Evolutionary conservation across 805 yeast species (phyloP).

Genomic region (Ogataea pilisensis): DNA sequence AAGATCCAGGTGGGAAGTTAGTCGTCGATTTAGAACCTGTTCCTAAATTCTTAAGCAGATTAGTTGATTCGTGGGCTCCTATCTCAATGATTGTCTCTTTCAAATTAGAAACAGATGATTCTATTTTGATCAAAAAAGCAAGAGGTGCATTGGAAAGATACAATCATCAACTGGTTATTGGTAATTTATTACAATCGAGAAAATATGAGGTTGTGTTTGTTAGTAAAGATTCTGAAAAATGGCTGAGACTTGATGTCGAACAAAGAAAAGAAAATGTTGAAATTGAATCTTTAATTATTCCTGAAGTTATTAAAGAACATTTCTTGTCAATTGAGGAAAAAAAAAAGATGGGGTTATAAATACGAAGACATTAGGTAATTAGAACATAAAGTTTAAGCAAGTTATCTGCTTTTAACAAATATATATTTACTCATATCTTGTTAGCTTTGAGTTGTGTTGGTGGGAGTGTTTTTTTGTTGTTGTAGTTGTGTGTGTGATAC

Average conservation of each 20-base stretch:
- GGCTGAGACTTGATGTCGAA: constrained; percentile 48
- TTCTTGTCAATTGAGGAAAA: constrained; percentile 49
- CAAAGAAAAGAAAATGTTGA: constrained; percentile 42
- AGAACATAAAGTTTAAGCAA: no score
- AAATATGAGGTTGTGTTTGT: constrained; percentile 88
- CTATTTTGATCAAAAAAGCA: constrained; percentile 71
- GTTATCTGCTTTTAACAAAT: no score
- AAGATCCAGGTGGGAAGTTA: constrained; percentile 63
- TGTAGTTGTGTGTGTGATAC: no score
- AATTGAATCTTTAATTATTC: constrained; percentile 78
- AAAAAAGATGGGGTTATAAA: constrained; percentile 23
- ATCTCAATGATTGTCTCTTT: constrained; percentile 91
- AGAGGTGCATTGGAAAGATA: constrained; percentile 76
- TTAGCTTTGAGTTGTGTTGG: no score
- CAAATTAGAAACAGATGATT: constrained; percentile 83
- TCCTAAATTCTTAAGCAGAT: constrained; percentile 83
- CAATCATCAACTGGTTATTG: constrained; percentile 91
- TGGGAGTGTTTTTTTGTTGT: no score
- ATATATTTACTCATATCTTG: no score
- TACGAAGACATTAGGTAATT: no score
- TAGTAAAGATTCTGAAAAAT: constrained; percentile 39
- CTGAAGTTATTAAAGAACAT: constrained; percentile 67
- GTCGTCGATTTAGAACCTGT: constrained; percentile 90
- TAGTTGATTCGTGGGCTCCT: constrained; percentile 94
- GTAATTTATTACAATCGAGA: constrained; percentile 85